Evolutionary conservation across 192 early-diverging fungal species (phyloP).

Genomic region (Coemansia sp.): DNA sequence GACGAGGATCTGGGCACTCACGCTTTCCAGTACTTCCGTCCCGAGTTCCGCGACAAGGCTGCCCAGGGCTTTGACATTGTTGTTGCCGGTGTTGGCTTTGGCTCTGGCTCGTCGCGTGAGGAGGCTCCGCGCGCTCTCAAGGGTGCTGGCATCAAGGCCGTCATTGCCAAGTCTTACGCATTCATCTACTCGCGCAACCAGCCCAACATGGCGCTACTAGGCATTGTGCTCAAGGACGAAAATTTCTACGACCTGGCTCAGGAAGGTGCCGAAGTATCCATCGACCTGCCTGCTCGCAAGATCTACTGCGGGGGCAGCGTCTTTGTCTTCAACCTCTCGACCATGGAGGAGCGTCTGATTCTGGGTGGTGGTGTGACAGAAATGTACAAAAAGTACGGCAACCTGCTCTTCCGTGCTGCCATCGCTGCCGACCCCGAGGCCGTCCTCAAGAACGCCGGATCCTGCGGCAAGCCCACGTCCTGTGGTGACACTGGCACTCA

Average conservation of each 20-base stretch:
- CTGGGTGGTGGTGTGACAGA: conserved; percentile 73
- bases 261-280: conserved; percentile 69
- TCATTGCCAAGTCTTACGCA: conserved; percentile 79
- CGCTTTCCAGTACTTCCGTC: conserved; percentile 72
- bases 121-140: conserved; percentile 76
- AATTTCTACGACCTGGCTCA: conserved; percentile 73
- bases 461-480: conserved; percentile 43
- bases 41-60: conserved; percentile 69
- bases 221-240: conserved; percentile 71
- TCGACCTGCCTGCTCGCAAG: conserved; percentile 67
- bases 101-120: conserved; percentile 75
- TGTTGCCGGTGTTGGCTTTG: conserved; percentile 72
- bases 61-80: conserved; percentile 68
- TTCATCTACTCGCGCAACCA: conserved; percentile 85
- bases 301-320: conserved; percentile 60
- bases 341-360: conserved; percentile 75
- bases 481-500: conserved; percentile 46
- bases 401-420: conserved; percentile 70
- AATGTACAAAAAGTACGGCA: conserved; percentile 78
- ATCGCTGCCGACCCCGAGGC: conserved; percentile 62
- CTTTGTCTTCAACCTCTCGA: conserved; percentile 64
- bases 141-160: conserved; percentile 68
- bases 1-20: conserved; percentile 70
- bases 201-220: conserved; percentile 79
- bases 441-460: conserved; percentile 47